These are phyloP conservation scores for Lentinula raphanica DNA, from an alignment of 768 basidiomycete genomes.

Conservation along the genomic window DNA sequence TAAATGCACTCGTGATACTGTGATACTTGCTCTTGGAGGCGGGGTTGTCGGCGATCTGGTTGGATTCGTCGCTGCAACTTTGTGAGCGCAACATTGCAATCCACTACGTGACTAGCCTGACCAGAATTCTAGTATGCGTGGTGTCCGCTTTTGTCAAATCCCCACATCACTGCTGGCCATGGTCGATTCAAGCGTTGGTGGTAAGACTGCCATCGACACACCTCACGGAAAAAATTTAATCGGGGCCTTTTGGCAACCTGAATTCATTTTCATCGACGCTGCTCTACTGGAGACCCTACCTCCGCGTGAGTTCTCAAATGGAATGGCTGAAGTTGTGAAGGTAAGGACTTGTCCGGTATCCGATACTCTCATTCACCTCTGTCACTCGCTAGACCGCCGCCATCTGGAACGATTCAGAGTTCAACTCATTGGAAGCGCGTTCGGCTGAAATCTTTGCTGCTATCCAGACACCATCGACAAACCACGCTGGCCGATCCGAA, in stretches of 20 bases:
- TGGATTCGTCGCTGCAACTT: slow-evolving; percentile 95
- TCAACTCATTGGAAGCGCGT: slow-evolving; percentile 80
- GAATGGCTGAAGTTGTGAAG: slow-evolving; percentile 98
- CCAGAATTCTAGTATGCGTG: slow-evolving; percentile 74
- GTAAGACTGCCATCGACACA: slow-evolving; percentile 99
- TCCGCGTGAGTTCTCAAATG: slow-evolving; percentile 91
- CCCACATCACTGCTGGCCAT: slow-evolving; percentile 96
- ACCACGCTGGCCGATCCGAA: slow-evolving; percentile 52
- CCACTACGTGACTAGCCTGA: neutral
- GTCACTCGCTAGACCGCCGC: slow-evolving; percentile 76
- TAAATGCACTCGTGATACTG: slow-evolving; percentile 88
- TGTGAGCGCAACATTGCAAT: slow-evolving; percentile 49
- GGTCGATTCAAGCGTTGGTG: slow-evolving; percentile 97
- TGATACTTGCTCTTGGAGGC: slow-evolving; percentile 90
- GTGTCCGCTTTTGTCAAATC: slow-evolving; percentile 91
- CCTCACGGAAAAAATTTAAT: slow-evolving; percentile 98
- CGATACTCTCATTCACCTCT: neutral
- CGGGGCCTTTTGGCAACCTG: slow-evolving; percentile 97
- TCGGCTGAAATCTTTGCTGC: slow-evolving; percentile 83
- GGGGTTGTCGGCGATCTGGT: slow-evolving; percentile 97
- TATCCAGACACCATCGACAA: slow-evolving; percentile 64
- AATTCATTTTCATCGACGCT: slow-evolving; percentile 95
- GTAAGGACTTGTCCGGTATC: slow-evolving; percentile 29
- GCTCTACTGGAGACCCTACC: slow-evolving; percentile 94
- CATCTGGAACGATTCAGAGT: slow-evolving; percentile 94